A percentile compares a stretch with the other conserved stretches of the same genome.
These are phyloP conservation scores for Verticillium zaregamsianum DNA, from an alignment of 2,329 filamentous ascomycete species.

Conservation along the genomic window DNA sequence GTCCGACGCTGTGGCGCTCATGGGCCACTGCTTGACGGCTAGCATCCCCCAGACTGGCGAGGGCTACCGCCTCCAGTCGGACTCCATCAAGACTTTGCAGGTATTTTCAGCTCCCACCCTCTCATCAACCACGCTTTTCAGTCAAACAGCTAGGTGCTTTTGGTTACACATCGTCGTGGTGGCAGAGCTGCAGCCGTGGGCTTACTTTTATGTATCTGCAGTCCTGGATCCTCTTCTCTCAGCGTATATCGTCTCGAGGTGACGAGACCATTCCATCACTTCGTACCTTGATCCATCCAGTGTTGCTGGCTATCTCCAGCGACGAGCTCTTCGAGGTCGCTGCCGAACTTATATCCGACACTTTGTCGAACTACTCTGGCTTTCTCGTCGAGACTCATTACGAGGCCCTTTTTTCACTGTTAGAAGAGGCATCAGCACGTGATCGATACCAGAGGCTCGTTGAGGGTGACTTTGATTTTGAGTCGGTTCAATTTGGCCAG, in stretches of 20 bases:
- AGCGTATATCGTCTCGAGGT: slow-evolving; percentile 56
- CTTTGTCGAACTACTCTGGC: slow-evolving; percentile 59
- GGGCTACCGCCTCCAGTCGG: slow-evolving; percentile 37
- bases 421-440: slow-evolving; percentile 57
- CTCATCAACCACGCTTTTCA: neutral
- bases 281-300: slow-evolving; percentile 53
- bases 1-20: slow-evolving; percentile 33
- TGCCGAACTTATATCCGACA: slow-evolving; percentile 61
- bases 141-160: neutral
- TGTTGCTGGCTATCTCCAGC: slow-evolving; percentile 56
- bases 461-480: slow-evolving; percentile 58
- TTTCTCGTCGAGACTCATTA: slow-evolving; percentile 60
- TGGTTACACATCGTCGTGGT: neutral
- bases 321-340: slow-evolving; percentile 55
- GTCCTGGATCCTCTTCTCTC: slow-evolving; percentile 73
- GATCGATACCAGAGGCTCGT: slow-evolving; percentile 51
- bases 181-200: neutral
- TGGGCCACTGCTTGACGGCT: slow-evolving; percentile 31
- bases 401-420: slow-evolving; percentile 50
- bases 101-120: slow-evolving; percentile 25
- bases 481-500: slow-evolving; percentile 61
- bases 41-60: slow-evolving; percentile 9
- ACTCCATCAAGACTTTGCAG: slow-evolving; percentile 59
- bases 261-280: slow-evolving; percentile 55
- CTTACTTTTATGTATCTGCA: slow-evolving; percentile 23